Conservation (phyloP, 441 rosid genomes). For the Viola pubescens region DNA sequence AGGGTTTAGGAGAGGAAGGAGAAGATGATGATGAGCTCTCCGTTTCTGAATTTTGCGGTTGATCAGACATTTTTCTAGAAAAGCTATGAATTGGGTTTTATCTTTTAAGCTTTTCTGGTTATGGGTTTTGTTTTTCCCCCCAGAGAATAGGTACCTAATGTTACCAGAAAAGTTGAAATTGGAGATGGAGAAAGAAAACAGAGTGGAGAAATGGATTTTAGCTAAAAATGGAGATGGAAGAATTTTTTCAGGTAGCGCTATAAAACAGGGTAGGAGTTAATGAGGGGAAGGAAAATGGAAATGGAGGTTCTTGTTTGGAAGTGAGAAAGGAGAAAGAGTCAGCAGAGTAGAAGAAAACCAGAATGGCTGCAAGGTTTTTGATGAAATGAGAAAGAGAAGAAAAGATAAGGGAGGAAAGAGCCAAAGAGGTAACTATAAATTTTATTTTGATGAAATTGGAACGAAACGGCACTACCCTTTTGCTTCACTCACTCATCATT, state of each 20-base stretch:
- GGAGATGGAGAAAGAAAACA: neutral
- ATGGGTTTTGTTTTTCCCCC: neutral
- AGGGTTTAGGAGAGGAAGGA: constrained; percentile 14
- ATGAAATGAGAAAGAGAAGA: neutral
- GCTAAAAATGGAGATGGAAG: neutral
- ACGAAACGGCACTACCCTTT: neutral
- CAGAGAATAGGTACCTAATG: too few species aligned
- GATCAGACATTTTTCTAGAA: constrained; percentile 20
- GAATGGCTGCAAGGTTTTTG: neutral
- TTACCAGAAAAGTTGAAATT: neutral
- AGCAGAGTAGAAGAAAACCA: neutral
- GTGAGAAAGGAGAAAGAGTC: constrained; percentile 4
- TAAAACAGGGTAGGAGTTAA: neutral
- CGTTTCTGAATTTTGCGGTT: constrained; percentile 25
- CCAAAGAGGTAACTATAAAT: neutral
- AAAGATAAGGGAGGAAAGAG: neutral
- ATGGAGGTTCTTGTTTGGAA: neutral
- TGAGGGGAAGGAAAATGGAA: neutral
- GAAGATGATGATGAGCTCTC: constrained; percentile 24
- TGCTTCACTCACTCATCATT: constrained; percentile 13
- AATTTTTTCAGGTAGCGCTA: neutral
- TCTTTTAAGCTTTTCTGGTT: neutral
- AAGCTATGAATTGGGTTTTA: too few species aligned
- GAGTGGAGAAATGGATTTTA: neutral
- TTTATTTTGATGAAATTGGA: neutral